Evolutionary conservation across 2,329 filamentous ascomycete species (phyloP).

Genomic region (Coniochaeta sp.): DNA sequence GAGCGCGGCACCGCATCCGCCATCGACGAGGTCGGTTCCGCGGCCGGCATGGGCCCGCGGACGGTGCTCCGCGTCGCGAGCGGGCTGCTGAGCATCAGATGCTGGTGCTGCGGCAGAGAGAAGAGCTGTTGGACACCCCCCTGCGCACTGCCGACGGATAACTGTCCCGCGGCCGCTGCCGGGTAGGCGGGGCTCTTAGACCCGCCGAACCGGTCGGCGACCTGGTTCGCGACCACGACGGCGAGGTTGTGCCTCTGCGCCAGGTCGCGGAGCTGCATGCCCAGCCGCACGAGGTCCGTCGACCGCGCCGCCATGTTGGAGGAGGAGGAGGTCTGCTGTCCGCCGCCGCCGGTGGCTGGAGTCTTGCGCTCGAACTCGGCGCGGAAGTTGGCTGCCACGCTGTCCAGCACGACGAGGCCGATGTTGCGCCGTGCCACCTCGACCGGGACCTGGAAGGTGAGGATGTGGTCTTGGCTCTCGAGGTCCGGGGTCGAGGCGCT

Average conservation of each 20-base stretch:
- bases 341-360: slow-evolving; percentile 29
- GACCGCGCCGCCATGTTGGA: slow-evolving; percentile 68
- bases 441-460: slow-evolving; percentile 86
- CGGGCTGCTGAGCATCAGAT: slow-evolving; percentile 32
- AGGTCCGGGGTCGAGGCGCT: slow-evolving; percentile 82
- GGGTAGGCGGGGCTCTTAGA: slow-evolving; percentile 8
- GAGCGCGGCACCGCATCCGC: slow-evolving; percentile 24
- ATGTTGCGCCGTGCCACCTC: slow-evolving; percentile 68
- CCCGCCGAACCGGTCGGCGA: slow-evolving; percentile 71
- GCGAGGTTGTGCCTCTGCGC: slow-evolving; percentile 70
- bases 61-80: slow-evolving; percentile 37
- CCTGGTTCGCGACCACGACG: slow-evolving; percentile 90
- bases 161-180: slow-evolving; percentile 11
- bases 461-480: slow-evolving; percentile 91
- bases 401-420: slow-evolving; percentile 81
- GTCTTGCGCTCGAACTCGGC: slow-evolving; percentile 69
- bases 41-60: slow-evolving; percentile 18
- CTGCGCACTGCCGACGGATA: slow-evolving; percentile 1
- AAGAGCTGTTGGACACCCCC: slow-evolving; percentile 9
- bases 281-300: slow-evolving; percentile 68
- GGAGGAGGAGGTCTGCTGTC: slow-evolving; percentile 22
- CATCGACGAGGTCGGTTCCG: slow-evolving; percentile 32
- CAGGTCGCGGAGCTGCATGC: slow-evolving; percentile 66
- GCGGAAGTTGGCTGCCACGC: slow-evolving; percentile 90
- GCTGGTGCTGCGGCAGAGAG: background rate